Base-by-base conservation (phyloP, 345 rosid genomes). In the Raphanus sativus region DNA sequence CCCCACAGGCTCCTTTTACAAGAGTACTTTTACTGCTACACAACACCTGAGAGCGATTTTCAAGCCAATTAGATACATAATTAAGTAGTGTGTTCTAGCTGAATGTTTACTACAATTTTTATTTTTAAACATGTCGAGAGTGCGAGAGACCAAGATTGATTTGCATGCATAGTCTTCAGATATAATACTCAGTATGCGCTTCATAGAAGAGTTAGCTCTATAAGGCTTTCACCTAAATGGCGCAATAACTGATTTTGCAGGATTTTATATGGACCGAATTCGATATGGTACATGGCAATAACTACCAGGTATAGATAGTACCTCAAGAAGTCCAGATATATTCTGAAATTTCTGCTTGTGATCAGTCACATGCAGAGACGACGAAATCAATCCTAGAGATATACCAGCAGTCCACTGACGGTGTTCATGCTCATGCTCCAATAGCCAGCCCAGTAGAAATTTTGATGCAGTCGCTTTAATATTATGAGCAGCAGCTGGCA, bases 361-460 rank as follows among this genome's bases (percentile, higher is more conserved):
- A 80, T 94, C 93, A 36, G 98, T 94, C 56, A 85, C 89, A 68
- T 94, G 94, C 30, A 91, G 77, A 77, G 92, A 84, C 50, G 87
- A 86, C 26, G 96, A 84, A 71, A 91, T 84, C 82, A 90, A 82
- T 80, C 98, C 98, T 85, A 94, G 93, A 82, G 98, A 88, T 72
- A 94, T 83, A 75, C 91, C 93, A 73, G 98, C 94, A 36, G 97
- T 85, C 98, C 97, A 94, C 74, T 94, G 97, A 80, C 95, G 90
- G 77, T 91, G 86, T 77, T 94, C 97, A 81, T 90, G 97, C 67
- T 91, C 91, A 83, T 86, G 84, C 85, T 90, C 88, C 84, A 83
- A 86, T 80, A 94, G 73, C 97, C 96, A 90, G 70, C 81, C 85
- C 81, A 90, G 59, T 25, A 94, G 86, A 86, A 89, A 94, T 82